These are phyloP conservation scores for Trichophyton schoenleinii DNA, from an alignment of 2,329 filamentous ascomycete species.

Conservation along the genomic window DNA sequence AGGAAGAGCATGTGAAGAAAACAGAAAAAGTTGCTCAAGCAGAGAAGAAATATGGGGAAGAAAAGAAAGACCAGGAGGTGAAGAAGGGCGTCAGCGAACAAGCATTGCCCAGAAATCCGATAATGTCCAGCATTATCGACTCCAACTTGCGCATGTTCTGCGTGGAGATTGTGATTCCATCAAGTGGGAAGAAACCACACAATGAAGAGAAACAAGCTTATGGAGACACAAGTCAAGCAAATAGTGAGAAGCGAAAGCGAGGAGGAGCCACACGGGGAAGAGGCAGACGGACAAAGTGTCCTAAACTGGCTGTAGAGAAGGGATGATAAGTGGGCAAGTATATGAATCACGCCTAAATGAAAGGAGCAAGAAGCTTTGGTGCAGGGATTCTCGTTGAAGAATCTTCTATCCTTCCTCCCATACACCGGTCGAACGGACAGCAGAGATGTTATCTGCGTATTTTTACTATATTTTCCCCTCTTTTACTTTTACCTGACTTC, in stretches of 20 bases:
- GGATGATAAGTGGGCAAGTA: not conserved
- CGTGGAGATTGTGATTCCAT: not conserved
- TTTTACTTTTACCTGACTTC: not conserved
- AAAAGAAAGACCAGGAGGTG: not conserved
- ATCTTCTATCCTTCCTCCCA: not conserved
- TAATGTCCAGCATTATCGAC: not conserved
- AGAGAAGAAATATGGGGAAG: not conserved
- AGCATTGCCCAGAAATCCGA: not conserved
- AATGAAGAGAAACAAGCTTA: not conserved
- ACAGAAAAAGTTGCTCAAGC: not conserved
- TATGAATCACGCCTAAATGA: not conserved
- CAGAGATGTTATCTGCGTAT: not conserved
- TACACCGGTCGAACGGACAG: not conserved
- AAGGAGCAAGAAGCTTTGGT: not conserved
- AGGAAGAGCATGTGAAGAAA: not conserved
- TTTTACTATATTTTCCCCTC: not conserved
- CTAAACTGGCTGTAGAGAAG: not conserved
- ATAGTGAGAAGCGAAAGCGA: not conserved
- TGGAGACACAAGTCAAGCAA: not conserved
- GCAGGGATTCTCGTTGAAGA: not conserved
- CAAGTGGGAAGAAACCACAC: not conserved
- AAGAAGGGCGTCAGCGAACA: not conserved
- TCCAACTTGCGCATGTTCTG: not conserved
- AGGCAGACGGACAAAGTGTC: not conserved
- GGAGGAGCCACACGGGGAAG: not conserved